Conservation (phyloP, 306 rosid genomes). For the Medicago arabica region DNA sequence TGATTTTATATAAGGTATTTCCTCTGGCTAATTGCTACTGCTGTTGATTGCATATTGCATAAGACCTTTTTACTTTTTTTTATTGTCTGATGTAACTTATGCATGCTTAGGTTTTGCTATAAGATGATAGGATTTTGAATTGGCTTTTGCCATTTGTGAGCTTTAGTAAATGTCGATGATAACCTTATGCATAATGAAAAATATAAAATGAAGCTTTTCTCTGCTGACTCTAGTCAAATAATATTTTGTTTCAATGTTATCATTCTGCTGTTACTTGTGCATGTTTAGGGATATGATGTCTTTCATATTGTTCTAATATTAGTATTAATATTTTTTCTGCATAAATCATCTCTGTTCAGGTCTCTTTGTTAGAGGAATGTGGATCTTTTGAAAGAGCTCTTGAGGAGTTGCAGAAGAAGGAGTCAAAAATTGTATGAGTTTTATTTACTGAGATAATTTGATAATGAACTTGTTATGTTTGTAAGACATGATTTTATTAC, state of each 20-base stretch:
- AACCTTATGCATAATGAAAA: constrained; percentile 10
- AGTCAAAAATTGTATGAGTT: constrained; percentile 69
- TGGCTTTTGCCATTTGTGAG: constrained; percentile 5
- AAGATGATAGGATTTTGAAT: constrained; percentile 3
- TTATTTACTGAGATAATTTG: constrained; percentile 35
- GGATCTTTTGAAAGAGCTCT: constrained; percentile 74
- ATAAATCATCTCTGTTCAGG: constrained; percentile 52
- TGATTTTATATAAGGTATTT: constrained; percentile 91
- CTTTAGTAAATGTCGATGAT: constrained; percentile 16
- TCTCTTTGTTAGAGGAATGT: constrained; percentile 86
- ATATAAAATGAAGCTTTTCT: constrained; percentile 18
- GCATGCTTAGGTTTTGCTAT: constrained; percentile 18
- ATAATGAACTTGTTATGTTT: constrained; percentile 33
- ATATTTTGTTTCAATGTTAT: constrained; percentile 9
- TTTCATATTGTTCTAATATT: constrained; percentile 22
- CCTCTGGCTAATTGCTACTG: constrained; percentile 5
- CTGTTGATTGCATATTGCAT: too few species aligned
- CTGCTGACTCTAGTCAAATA: constrained; percentile 23
- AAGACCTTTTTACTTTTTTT: background rate
- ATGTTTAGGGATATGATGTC: constrained; percentile 15
- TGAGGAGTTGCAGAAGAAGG: constrained; percentile 80
- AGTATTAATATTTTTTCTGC: constrained; percentile 30
- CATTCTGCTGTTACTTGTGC: constrained; percentile 20
- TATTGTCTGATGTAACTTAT: constrained; percentile 25
- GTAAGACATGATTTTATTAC: constrained; percentile 38